Conservation (phyloP, 306 rosid species). For the Castanospermum australe region DNA sequence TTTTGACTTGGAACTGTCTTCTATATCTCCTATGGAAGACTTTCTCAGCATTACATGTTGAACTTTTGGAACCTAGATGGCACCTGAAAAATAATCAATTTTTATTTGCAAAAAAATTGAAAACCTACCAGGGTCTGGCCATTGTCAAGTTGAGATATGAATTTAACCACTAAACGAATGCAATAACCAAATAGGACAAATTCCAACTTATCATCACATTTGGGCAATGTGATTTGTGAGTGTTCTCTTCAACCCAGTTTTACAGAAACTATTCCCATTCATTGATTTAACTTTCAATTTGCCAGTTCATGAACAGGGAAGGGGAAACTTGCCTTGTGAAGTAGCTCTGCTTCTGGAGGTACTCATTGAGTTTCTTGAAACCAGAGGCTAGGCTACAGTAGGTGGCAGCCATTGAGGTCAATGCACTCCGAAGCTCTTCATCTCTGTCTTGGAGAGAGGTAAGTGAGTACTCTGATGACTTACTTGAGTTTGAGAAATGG, state of each 20-base stretch:
- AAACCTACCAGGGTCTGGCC: too few relatives aligned
- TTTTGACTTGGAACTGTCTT: constrained; percentile 22
- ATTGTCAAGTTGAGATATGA: too few relatives aligned
- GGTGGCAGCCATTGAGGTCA: constrained; percentile 43
- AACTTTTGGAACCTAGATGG: constrained; percentile 10
- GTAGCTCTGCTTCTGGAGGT: constrained; percentile 13
- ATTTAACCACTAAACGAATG: neutral
- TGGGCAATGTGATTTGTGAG: neutral
- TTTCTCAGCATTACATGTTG: constrained; percentile 6
- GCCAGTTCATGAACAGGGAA: neutral
- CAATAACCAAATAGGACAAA: neutral
- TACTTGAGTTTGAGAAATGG: neutral
- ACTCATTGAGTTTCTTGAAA: constrained; percentile 26
- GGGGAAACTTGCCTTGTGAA: constrained; percentile 41
- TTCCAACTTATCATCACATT: neutral
- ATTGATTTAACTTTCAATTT: neutral
- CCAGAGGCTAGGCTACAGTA: constrained; percentile 41
- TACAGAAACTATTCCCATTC: neutral
- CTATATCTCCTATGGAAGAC: constrained; percentile 24
- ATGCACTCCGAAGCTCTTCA: constrained; percentile 4
- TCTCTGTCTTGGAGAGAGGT: neutral
- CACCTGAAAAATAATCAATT: constrained; percentile 21
- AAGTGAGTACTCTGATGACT: neutral
- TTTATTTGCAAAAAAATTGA: too few relatives aligned
- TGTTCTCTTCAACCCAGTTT: neutral